These are phyloP conservation scores for Anisodus acutangulus DNA, from an alignment of 257 asterid species.

Conservation along the genomic window DNA sequence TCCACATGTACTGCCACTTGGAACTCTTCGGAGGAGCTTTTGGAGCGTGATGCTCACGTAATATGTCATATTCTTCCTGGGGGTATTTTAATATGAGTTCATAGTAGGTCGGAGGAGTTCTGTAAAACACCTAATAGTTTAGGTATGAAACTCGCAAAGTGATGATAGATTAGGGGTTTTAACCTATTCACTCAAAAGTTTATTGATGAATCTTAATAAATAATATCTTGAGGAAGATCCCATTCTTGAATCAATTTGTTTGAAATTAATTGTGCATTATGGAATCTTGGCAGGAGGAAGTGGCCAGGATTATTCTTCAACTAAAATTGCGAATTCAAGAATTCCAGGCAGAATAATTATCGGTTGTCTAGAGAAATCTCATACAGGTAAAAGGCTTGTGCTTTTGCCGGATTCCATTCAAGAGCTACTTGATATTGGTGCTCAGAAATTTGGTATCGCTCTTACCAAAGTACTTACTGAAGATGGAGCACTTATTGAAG, in stretches of 20 bases:
- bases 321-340: conserved; percentile 13
- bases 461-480: conserved; percentile 50
- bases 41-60: too few species aligned
- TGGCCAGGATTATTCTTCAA: conserved; percentile 36
- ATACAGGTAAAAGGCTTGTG: conserved; percentile 47
- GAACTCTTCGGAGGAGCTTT: too few species aligned
- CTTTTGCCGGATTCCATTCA: conserved; percentile 57
- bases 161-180: too few species aligned
- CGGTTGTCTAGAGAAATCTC: conserved; percentile 52
- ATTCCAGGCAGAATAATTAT: conserved; percentile 52
- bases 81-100: too few species aligned
- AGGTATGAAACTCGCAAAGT: too few species aligned
- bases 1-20: too few species aligned
- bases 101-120: too few species aligned
- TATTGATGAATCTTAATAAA: background rate
- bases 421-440: conserved; percentile 66
- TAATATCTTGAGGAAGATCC: background rate
- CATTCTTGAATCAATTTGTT: background rate
- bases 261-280: background rate
- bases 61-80: too few species aligned
- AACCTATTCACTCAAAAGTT: background rate
- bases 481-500: conserved; percentile 69
- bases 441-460: conserved; percentile 53
- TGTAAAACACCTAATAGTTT: too few species aligned
- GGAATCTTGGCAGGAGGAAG: conserved; percentile 43